Percentiles rank a stretch among this genome's conserved stretches.
phyloP scores from a whole-genome alignment of 352 stramenopile genomes.

The Pythium plurisporium region DNA sequence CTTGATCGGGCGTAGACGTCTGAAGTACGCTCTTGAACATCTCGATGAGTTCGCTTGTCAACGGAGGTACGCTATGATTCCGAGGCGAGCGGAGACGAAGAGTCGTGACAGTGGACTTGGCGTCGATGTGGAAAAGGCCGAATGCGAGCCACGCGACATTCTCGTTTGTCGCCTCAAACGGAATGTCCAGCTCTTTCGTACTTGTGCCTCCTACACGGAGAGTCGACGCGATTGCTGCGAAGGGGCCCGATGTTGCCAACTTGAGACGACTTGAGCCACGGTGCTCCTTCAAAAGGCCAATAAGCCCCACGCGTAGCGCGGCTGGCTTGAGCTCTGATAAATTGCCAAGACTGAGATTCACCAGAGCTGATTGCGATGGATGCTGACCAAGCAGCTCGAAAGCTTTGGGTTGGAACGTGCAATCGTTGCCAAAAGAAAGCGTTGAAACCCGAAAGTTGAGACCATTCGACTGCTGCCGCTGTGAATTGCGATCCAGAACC shows the following conservation, averaged over 20 bases:
- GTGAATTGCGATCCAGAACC: background rate
- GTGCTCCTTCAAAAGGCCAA: background rate
- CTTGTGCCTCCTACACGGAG: background rate
- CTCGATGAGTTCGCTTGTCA: too few relatives aligned
- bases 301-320: background rate
- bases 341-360: background rate
- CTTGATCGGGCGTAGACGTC: too few relatives aligned
- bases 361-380: background rate
- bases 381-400: constrained; percentile 4
- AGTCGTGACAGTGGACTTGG: background rate
- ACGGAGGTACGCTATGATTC: too few relatives aligned
- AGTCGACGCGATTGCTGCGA: background rate
- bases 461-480: background rate
- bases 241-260: background rate
- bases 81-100: background rate
- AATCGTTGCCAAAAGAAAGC: background rate
- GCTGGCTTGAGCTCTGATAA: background rate
- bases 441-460: background rate
- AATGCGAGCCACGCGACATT: constrained; percentile 1
- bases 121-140: background rate
- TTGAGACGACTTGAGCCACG: background rate
- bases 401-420: constrained; percentile 7
- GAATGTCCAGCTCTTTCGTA: background rate
- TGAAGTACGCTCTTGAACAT: too few relatives aligned
- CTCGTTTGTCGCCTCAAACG: background rate